Evolutionary conservation across 331 rosid species (phyloP).

Genomic region (Pyracantha coccinea): DNA sequence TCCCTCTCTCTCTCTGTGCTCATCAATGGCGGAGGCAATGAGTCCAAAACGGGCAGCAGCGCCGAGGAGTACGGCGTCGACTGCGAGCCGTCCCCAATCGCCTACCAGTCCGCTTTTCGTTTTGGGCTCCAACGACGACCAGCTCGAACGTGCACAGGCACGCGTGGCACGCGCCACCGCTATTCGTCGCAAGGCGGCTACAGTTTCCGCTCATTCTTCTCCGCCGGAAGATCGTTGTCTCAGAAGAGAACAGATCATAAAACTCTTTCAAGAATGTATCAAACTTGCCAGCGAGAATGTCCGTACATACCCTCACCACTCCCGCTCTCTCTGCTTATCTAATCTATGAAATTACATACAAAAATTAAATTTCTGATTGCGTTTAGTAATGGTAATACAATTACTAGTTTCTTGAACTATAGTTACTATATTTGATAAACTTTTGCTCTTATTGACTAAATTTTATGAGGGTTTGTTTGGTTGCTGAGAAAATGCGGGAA

Average conservation of each 20-base stretch:
- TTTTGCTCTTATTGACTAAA: background rate
- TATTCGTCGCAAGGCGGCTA: constrained; percentile 25
- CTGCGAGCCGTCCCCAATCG: constrained; percentile 48
- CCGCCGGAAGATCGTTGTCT: constrained; percentile 31
- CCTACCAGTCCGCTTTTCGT: constrained; percentile 55
- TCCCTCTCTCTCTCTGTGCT: background rate
- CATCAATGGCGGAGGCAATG: background rate
- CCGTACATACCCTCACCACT: background rate
- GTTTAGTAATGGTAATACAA: background rate
- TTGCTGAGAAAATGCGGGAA: background rate
- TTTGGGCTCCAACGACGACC: constrained; percentile 72
- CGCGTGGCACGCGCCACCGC: constrained; percentile 91
- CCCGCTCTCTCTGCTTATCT: background rate
- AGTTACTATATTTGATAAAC: background rate
- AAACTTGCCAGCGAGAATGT: constrained; percentile 97
- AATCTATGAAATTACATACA: background rate
- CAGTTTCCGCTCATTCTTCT: background rate
- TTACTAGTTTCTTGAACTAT: background rate
- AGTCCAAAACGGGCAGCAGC: background rate
- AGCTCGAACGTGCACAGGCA: constrained; percentile 90
- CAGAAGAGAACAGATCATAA: constrained; percentile 69
- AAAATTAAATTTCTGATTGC: background rate
- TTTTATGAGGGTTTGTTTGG: background rate
- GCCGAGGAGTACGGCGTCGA: constrained; percentile 35
- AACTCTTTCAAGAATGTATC: constrained; percentile 81